phyloP scores from a whole-genome alignment of 345 rosid species.

The Limnanthes douglasii region DNA sequence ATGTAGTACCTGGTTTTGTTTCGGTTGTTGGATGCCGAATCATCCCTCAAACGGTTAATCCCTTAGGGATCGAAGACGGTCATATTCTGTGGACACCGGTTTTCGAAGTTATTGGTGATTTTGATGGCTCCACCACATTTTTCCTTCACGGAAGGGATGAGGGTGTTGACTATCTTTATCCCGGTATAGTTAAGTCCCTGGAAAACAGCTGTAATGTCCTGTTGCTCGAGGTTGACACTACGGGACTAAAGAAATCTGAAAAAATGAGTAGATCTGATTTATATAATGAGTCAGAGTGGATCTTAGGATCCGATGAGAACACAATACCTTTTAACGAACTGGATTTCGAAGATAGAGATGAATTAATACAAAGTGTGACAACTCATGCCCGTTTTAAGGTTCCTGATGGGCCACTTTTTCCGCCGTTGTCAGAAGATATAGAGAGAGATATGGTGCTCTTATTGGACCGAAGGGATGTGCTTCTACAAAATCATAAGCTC shows the following conservation, averaged over 20 bases:
- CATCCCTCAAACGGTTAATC: conserved; percentile 69
- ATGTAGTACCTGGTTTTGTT: conserved; percentile 74
- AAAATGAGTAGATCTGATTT: conserved; percentile 13
- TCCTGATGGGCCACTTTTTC: conserved; percentile 42
- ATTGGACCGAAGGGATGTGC: conserved; percentile 43
- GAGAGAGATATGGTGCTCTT: conserved; percentile 23
- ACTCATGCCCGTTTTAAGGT: conserved; percentile 25
- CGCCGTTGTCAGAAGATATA: conserved; percentile 23
- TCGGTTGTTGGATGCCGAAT: conserved; percentile 64
- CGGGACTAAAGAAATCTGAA: conserved; percentile 18
- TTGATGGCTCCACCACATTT: conserved; percentile 40
- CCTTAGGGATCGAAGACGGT: conserved; percentile 59
- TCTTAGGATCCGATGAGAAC: conserved; percentile 19
- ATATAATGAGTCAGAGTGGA: conserved; percentile 22
- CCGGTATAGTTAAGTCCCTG: conserved; percentile 38
- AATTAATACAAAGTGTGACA: conserved; percentile 52
- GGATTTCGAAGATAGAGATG: conserved; percentile 51
- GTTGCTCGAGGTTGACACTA: conserved; percentile 71
- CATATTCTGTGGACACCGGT: conserved; percentile 70
- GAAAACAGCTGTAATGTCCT: conserved; percentile 55
- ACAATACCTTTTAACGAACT: conserved; percentile 40
- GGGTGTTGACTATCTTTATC: conserved; percentile 38
- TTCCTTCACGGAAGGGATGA: conserved; percentile 63
- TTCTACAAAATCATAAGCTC: conserved; percentile 28
- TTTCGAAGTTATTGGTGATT: conserved; percentile 45